These are phyloP conservation scores for Amyloporia xantha DNA, from an alignment of 768 basidiomycete genomes.

Conservation along the genomic window DNA sequence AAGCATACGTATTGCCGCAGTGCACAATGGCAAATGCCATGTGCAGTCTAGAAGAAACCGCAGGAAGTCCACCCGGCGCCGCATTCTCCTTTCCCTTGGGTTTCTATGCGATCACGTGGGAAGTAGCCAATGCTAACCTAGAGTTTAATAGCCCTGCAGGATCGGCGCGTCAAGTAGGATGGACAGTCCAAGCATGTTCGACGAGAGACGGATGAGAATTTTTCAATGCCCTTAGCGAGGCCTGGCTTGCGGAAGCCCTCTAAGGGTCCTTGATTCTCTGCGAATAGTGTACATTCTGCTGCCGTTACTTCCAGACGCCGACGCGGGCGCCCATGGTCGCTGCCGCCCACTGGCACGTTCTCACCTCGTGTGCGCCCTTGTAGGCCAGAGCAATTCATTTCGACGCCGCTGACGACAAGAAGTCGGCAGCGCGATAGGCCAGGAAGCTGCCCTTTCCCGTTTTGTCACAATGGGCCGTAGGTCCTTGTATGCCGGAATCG, in stretches of 20 bases:
- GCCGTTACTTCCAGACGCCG: not conserved
- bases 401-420: not conserved
- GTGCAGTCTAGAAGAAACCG: not conserved
- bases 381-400: not conserved
- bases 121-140: no score
- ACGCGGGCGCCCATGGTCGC: slow-evolving; percentile 1
- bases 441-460: not conserved
- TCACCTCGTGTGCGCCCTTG: not conserved
- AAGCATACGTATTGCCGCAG: not conserved
- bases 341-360: slow-evolving; percentile 5
- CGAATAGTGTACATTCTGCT: no score
- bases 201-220: no score
- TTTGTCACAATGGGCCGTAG: not conserved
- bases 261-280: no score
- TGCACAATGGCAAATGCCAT: not conserved
- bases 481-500: not conserved
- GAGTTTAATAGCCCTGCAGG: no score
- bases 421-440: not conserved
- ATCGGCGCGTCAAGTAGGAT: no score
- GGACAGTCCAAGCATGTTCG: no score
- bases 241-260: not conserved
- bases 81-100: not conserved
- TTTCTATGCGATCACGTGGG: not conserved
- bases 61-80: not conserved
- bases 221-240: no score